Base-by-base conservation (phyloP, 257 asterid genomes). In the Solanum piurae region DNA sequence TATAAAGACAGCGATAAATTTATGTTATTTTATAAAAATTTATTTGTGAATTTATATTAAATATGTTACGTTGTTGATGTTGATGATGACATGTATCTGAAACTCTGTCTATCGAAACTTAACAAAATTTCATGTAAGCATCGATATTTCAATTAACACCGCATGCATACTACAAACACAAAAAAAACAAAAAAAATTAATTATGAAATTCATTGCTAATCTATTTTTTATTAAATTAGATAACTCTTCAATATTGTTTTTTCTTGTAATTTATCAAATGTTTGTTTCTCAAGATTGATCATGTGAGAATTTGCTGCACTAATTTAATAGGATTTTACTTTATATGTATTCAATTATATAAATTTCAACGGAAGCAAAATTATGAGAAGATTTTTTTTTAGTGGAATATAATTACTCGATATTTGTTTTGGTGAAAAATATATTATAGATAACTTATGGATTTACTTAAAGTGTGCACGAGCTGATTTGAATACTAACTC, bases 401-500 rank as follows among this genome's bases (percentile, higher is more conserved):
- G 8, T 1, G 13, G 0, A 64, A 71, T 31, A 71, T 5, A 69
- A 71, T 31, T 0, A 31, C 12, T 16, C 3, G 3, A 4, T 31
- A 31, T 11, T 31, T 69, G 76, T 69, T 10, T 14, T 7, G 3
- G 3, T 69, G n/a, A 18, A 5, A 13, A 18, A 7, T 14, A 29
- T 58, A 58, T 58, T 0, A 1, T 1, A 29, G 2, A 25, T 71
- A 71, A 0, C 0, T 31, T 31, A 4, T 71, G 0, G 3, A 18
- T 18, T 72, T 68, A 69, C 0, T 27, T 16, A 7, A 29, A 4
- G 9, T 69, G 0, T 8, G 76, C 10, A 13, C 2, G 2, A 69
- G 0, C 9, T 6, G 76, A 69, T 4, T 0, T 3, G 20, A 12
- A 66, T 66, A 12, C 34, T 10, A n/a, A 66, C 20, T 12, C 4